Evolutionary conservation across 2,329 filamentous ascomycete species (phyloP).

Genomic region (Fusarium sambucinum): DNA sequence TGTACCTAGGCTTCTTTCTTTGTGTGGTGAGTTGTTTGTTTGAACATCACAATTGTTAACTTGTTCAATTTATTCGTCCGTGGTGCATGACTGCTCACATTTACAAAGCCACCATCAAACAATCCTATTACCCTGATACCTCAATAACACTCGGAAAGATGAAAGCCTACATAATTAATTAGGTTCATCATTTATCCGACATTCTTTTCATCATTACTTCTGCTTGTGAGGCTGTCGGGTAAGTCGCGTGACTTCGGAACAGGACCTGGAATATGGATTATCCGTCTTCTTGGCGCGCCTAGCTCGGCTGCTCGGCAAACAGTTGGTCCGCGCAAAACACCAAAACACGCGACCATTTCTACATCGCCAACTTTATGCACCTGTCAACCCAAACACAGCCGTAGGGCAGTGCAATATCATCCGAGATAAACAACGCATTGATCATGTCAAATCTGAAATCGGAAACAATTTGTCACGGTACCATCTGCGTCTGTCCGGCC

Average conservation of each 20-base stretch:
- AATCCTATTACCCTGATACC: no score
- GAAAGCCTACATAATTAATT: background rate
- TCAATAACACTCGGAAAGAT: no score
- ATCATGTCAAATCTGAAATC: background rate
- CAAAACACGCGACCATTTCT: constrained; percentile 4
- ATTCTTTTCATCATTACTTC: background rate
- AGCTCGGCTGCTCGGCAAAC: constrained; percentile 1
- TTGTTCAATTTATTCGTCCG: no score
- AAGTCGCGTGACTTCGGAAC: background rate
- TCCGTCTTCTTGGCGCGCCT: background rate
- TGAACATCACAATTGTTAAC: background rate
- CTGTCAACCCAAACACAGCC: background rate
- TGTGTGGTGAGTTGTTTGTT: background rate
- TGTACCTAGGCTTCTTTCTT: no score
- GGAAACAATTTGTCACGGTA: constrained; percentile 1
- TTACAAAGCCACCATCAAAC: no score
- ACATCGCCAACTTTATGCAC: background rate
- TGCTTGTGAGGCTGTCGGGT: background rate
- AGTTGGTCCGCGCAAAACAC: background rate
- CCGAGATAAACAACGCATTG: constrained; percentile 1
- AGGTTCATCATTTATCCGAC: background rate
- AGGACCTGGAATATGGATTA: background rate
- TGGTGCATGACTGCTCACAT: no score
- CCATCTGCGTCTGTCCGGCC: background rate
- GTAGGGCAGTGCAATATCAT: background rate